These are phyloP conservation scores for Lactifluus subvellereus DNA, from an alignment of 768 basidiomycete genomes.

Conservation along the genomic window DNA sequence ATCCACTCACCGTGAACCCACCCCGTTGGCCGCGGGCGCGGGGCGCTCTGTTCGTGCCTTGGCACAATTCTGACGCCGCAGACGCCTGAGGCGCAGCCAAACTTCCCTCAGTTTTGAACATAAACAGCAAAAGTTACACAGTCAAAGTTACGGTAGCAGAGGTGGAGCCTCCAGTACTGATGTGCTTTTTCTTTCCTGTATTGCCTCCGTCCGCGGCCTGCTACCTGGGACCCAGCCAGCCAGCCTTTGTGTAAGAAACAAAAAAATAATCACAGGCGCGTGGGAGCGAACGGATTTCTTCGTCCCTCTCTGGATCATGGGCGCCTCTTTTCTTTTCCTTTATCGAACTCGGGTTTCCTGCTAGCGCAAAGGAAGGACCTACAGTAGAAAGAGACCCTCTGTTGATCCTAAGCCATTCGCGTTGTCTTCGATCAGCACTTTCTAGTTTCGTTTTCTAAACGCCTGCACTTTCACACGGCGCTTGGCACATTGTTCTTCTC, in stretches of 20 bases:
- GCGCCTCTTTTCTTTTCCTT: too few relatives aligned
- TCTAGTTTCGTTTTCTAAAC: neutral
- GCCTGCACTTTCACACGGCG: neutral
- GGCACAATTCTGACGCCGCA: neutral
- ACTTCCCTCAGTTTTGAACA: neutral
- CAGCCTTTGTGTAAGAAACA: neutral
- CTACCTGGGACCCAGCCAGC: too few relatives aligned
- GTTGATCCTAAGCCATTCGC: neutral
- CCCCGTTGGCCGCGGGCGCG: too few relatives aligned
- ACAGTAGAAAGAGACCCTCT: neutral
- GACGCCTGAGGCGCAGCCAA: neutral
- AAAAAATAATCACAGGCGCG: too few relatives aligned
- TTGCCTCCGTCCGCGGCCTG: neutral
- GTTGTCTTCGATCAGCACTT: conserved; percentile 9
- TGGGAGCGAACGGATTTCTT: too few relatives aligned
- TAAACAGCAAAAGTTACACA: neutral
- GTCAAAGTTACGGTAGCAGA: neutral
- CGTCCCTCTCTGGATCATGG: too few relatives aligned
- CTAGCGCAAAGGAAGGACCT: neutral
- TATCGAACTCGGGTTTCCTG: too few relatives aligned
- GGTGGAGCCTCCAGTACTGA: neutral
- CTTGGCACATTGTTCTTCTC: neutral
- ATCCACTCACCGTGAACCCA: neutral
- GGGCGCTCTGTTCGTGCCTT: neutral
- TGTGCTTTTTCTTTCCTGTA: neutral